These are phyloP conservation scores for Gossypium schwendimanii DNA, from an alignment of 441 rosid genomes.

Conservation along the genomic window DNA sequence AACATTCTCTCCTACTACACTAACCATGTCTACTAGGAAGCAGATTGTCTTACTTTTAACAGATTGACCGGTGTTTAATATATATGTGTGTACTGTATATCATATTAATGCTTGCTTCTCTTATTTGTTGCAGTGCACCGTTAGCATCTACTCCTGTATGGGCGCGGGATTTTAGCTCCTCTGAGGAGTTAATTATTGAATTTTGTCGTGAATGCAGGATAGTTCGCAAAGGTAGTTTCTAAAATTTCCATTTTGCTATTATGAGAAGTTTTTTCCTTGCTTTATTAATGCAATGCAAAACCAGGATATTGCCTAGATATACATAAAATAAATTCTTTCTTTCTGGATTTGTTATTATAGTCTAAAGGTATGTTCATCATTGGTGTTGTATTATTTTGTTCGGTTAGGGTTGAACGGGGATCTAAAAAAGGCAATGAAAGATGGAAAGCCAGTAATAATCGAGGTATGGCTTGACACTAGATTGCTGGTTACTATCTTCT, in stretches of 20 bases:
- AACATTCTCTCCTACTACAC: neutral
- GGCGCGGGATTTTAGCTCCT: conserved; percentile 74
- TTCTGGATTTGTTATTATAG: conserved; percentile 1
- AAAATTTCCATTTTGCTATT: conserved; percentile 9
- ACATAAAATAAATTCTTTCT: neutral
- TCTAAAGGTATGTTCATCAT: conserved; percentile 4
- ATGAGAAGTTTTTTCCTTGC: neutral
- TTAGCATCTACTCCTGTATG: conserved; percentile 87
- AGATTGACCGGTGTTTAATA: neutral
- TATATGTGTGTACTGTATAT: neutral
- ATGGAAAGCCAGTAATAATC: conserved; percentile 94
- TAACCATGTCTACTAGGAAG: neutral
- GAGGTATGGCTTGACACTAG: conserved; percentile 44
- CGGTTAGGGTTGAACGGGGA: conserved; percentile 91
- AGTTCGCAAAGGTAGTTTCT: conserved; percentile 79
- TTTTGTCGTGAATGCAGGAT: conserved; percentile 95
- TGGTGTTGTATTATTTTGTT: conserved; percentile 15
- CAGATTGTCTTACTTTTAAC: neutral
- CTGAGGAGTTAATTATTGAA: conserved; percentile 85
- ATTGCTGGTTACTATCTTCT: neutral
- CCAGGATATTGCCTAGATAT: neutral
- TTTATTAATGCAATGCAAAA: neutral
- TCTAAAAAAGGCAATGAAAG: conserved; percentile 98
- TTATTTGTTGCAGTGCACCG: conserved; percentile 61
- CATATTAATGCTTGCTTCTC: neutral